These are phyloP conservation scores for Leccinum boreale DNA, from an alignment of 768 basidiomycete species.

Conservation along the genomic window DNA sequence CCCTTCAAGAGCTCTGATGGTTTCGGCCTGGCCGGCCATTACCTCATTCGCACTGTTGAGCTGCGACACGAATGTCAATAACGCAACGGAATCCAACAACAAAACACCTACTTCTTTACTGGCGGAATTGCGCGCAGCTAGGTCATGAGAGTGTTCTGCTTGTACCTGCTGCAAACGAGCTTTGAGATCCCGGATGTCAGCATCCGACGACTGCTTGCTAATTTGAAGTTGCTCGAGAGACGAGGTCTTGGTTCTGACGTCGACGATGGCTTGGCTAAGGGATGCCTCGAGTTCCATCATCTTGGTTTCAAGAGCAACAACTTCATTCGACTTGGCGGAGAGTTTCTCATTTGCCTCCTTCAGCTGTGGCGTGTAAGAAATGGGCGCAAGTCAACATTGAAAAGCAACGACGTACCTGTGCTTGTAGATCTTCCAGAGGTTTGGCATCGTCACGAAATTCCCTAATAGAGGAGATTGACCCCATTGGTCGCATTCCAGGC, in stretches of 20 bases:
- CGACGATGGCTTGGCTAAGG: constrained; percentile 44
- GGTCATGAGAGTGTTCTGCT: constrained; percentile 23
- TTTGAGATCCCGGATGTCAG: constrained; percentile 43
- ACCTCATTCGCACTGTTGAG: constrained; percentile 47
- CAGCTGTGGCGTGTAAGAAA: constrained; percentile 41
- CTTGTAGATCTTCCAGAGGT: constrained; percentile 53
- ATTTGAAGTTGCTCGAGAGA: constrained; percentile 45
- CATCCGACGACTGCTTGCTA: constrained; percentile 48
- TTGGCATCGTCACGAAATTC: constrained; percentile 66
- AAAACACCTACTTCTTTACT: constrained; percentile 48
- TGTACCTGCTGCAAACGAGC: constrained; percentile 39
- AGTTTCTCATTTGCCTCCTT: constrained; percentile 54
- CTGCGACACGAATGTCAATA: constrained; percentile 33
- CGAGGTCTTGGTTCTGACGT: constrained; percentile 45
- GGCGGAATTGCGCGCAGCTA: constrained; percentile 38
- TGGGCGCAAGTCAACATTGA: background rate
- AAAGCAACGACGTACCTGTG: constrained; percentile 42
- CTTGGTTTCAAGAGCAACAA: constrained; percentile 52
- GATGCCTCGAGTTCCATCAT: constrained; percentile 47
- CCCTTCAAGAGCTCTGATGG: constrained; percentile 45
- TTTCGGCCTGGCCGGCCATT: constrained; percentile 39
- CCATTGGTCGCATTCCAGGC: constrained; percentile 44
- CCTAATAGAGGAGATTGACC: constrained; percentile 72
- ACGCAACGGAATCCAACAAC: background rate
- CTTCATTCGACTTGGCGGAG: constrained; percentile 46